Evolutionary conservation across 176 grass and related monocot genomes (phyloP).

Genomic region (Avena eriantha): DNA sequence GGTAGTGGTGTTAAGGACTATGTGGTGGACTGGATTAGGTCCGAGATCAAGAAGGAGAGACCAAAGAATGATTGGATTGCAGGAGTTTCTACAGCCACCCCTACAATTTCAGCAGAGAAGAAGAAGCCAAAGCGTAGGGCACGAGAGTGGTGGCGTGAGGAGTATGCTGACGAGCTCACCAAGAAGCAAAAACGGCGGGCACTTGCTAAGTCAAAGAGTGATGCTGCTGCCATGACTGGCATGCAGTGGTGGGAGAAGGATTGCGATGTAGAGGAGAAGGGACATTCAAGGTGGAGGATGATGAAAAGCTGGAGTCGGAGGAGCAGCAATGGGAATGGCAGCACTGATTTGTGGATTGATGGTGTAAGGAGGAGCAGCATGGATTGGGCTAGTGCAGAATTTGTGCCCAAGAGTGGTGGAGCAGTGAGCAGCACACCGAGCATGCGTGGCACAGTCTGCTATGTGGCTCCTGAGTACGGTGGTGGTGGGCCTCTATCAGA

Average conservation of each 20-base stretch:
- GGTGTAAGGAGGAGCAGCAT: constrained; percentile 59
- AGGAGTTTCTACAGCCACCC: constrained; percentile 35
- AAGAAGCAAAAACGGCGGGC: constrained; percentile 75
- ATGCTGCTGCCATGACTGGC: constrained; percentile 43
- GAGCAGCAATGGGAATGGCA: constrained; percentile 52
- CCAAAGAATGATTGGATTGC: constrained; percentile 82
- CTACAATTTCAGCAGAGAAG: constrained; percentile 46
- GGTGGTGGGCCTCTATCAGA: constrained; percentile 82
- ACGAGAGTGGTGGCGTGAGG: constrained; percentile 96
- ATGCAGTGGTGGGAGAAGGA: constrained; percentile 85
- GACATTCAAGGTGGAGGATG: constrained; percentile 70
- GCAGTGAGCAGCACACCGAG: constrained; percentile 92
- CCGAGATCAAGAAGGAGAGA: constrained; percentile 94
- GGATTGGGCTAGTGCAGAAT: constrained; percentile 68
- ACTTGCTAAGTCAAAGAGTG: constrained; percentile 69
- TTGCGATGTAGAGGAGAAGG: constrained; percentile 56
- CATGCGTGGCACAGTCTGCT: constrained; percentile 97
- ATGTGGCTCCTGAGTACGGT: constrained; percentile 90
- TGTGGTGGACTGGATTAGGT: constrained; percentile 99
- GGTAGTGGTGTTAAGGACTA: constrained; percentile 80
- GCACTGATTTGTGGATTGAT: constrained; percentile 72
- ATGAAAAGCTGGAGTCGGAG: constrained; percentile 76
- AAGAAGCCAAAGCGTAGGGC: constrained; percentile 68
- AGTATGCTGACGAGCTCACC: constrained; percentile 88
- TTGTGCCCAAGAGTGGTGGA: constrained; percentile 72